A percentile compares a stretch with the other conserved stretches of the same genome.
Conservation (phyloP, 495 filamentous ascomycete genomes). For the Podospora anserina region DNA sequence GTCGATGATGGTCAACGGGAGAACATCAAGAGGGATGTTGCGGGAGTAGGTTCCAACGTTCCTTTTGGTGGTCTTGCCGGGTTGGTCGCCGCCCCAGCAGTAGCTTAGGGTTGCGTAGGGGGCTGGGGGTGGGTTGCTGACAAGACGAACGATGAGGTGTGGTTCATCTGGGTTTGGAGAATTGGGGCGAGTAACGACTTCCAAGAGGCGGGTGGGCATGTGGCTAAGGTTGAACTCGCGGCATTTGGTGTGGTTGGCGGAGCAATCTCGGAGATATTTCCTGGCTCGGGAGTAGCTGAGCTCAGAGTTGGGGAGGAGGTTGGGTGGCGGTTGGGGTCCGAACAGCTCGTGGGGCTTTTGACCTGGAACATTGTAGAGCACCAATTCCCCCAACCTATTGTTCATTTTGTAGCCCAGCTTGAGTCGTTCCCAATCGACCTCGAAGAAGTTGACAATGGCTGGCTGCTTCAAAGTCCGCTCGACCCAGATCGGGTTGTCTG, state of each 20-base stretch:
- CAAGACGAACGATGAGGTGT: neutral
- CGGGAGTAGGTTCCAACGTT: neutral
- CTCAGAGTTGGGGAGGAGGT: neutral
- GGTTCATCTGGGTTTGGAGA: neutral
- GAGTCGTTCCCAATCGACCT: neutral
- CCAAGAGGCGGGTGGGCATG: conserved; percentile 1
- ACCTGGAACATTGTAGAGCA: neutral
- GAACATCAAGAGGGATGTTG: neutral
- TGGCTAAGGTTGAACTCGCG: neutral
- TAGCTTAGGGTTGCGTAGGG: conserved; percentile 18
- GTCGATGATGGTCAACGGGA: conserved; percentile 24
- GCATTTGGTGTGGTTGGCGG: neutral
- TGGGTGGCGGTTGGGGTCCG: neutral
- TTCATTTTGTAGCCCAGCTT: neutral
- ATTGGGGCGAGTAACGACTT: neutral
- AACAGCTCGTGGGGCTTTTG: neutral
- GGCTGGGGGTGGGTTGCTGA: neutral
- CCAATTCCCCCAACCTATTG: neutral
- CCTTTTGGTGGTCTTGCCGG: conserved; percentile 5
- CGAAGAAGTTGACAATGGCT: neutral
- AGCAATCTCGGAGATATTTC: neutral
- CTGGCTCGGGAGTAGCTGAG: neutral
- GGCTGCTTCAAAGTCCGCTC: neutral
- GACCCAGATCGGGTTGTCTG: neutral
- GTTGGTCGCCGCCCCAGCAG: conserved; percentile 24